Conservation (phyloP, 1,284 basidiomycete genomes). For the Fistulina hepatica region DNA sequence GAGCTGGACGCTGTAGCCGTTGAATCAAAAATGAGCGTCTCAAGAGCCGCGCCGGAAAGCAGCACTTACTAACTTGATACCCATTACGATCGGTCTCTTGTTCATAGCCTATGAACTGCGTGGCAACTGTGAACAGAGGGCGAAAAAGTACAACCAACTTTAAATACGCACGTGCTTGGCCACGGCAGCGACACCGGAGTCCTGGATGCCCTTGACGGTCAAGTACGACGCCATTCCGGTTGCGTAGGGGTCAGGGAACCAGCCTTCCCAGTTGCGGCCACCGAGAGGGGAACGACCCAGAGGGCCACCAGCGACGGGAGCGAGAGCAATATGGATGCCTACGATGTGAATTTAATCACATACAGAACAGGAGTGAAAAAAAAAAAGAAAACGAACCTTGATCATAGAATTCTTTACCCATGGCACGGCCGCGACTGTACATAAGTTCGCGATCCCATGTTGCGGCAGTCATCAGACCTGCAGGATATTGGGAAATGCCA, state of each 20-base stretch:
- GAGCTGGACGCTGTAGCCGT: too few relatives aligned
- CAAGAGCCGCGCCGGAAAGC: too few relatives aligned
- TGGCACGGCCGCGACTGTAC: neutral
- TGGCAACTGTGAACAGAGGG: neutral
- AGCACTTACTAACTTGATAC: too few relatives aligned
- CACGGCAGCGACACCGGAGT: conserved; percentile 20
- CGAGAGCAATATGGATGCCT: conserved; percentile 1
- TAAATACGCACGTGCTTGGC: conserved; percentile 3
- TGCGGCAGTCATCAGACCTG: conserved; percentile 30
- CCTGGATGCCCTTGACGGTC: conserved; percentile 7
- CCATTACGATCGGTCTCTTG: conserved; percentile 34
- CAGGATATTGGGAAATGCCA: conserved; percentile 32
- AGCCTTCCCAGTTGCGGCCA: conserved; percentile 9
- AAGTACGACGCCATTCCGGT: conserved; percentile 3
- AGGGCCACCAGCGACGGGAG: conserved; percentile 21
- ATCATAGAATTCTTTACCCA: neutral
- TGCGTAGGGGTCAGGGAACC: conserved; percentile 7
- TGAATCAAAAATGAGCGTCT: too few relatives aligned
- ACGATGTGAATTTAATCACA: neutral
- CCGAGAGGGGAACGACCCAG: conserved; percentile 16
- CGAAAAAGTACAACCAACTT: conserved; percentile 1
- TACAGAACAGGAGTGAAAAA: conserved; percentile 7
- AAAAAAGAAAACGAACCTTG: conserved; percentile 4
- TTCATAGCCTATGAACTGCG: conserved; percentile 28
- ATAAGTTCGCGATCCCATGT: conserved; percentile 21